phyloP scores from a whole-genome alignment of 139 green algal species.

The Limnomonas spitsbergensis region DNA sequence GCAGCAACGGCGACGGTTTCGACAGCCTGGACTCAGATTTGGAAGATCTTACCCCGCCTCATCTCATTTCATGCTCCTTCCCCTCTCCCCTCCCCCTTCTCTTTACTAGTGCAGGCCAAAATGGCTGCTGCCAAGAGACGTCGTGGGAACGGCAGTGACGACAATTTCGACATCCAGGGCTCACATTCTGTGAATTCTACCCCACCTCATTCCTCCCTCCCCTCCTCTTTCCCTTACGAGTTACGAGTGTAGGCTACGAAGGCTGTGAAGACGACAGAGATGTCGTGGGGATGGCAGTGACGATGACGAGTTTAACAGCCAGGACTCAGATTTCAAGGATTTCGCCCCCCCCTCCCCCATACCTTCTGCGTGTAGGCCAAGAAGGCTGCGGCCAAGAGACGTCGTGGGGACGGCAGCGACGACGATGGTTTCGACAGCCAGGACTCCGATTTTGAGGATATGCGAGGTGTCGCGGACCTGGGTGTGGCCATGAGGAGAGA shows the following conservation, averaged over 20 bases:
- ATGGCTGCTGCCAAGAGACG: background rate
- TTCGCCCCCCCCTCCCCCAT: too few species aligned
- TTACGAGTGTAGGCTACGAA: too few species aligned
- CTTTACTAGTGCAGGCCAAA: conserved; percentile 36
- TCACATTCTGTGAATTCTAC: too few species aligned
- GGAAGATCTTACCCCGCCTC: too few species aligned
- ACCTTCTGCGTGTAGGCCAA: conserved; percentile 32
- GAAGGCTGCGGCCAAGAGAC: background rate
- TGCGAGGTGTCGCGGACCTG: conserved; percentile 40
- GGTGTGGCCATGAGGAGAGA: conserved; percentile 32
- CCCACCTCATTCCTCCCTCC: too few species aligned
- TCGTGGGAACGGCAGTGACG: conserved; percentile 13
- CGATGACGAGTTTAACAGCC: too few species aligned
- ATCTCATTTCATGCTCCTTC: too few species aligned
- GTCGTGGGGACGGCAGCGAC: conserved; percentile 8
- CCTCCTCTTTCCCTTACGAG: too few species aligned
- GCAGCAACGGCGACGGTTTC: conserved; percentile 25
- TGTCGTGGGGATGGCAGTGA: too few species aligned
- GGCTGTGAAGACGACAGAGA: too few species aligned
- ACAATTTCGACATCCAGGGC: conserved; percentile 52
- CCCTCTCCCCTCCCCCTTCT: too few species aligned
- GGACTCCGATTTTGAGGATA: conserved; percentile 73
- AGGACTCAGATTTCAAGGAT: too few species aligned
- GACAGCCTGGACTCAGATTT: conserved; percentile 66
- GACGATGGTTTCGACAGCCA: conserved; percentile 44